Evolutionary conservation across 2,329 filamentous ascomycete genomes (phyloP), one percentile per base, ranked within the genome.

Genomic region (Colletotrichum magnum): DNA sequence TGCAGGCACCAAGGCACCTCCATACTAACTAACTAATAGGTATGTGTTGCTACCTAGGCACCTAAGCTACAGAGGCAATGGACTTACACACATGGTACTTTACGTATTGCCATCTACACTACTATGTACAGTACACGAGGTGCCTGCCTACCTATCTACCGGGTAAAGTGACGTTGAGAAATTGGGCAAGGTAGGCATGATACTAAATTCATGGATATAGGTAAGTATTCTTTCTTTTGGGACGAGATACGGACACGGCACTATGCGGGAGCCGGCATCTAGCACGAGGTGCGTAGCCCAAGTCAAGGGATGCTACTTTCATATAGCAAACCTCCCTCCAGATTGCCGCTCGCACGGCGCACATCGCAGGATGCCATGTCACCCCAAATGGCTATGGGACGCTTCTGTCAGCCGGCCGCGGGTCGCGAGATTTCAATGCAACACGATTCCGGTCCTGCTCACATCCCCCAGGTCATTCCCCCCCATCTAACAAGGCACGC

Each of bases 381-480:
- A 15, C 32, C 32, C 32, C 7, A 36, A 36, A 36, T 36, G 32
- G 32, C 32, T 10, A n/a, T 24, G 41, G 32, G 18, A 16, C 47
- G 47, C 48, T 47, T 64, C 59, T 47, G 65, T 58, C 65, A 68
- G 36, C 65, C 51, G 53, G 47, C 39, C 47, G 60, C 24, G 28
- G 24, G 26, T 21, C 21, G 53, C 24, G 16, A 39, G 18, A n/a
- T 16, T 9, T 41, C 12, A 43, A 47, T 5, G 32, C 32, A 36
- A 36, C 32, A 36, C 26, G 21, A 47, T 10, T 47, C 16, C 24
- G 45, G 16, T 45, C 26, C 47, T 53, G 45, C 45, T 18, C 12
- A 10, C 28, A 43, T 18, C 26, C 52, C 18, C 26, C 45, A 43
- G 54, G 36, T 36, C 24, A 54, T 43, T 6, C 51, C 43, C 36